Base-by-base conservation (phyloP, 2,329 filamentous ascomycete species). In the Talaromyces sp. region DNA sequence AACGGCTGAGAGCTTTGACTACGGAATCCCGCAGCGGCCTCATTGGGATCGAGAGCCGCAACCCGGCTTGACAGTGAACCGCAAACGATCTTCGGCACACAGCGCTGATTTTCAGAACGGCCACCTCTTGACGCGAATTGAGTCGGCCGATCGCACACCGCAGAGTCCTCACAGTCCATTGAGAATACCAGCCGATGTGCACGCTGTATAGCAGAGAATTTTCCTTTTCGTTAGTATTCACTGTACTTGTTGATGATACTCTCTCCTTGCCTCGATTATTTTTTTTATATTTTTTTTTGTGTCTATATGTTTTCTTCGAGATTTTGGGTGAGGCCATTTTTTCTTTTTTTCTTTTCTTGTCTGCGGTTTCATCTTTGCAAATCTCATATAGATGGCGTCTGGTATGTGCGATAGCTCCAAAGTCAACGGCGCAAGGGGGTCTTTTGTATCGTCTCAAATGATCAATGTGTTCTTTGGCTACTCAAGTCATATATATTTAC, bases 31-130 rank as follows among this genome's bases (percentile, higher is more conserved):
- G 13, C 79, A 82, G 55, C 84, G 86, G 67, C 83, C 86, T 63
- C 78, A 87, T 17, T 72, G 86, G 65, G 87, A 89, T 62, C 75
- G 71, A 50, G 72, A 55, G 38, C 56, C 75, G 10, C 83, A 82
- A 27, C 54, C 61, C 32, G 57, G 57, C 26, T 88, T 87, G 6
- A 96, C 91, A n/a, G 96, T 90, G 72, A 93, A 98, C 70, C 86
- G 93, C 59, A 86, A 96, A 68, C 84, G 93, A 55, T 86, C 87
- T 64, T 96, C 91, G 0, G 93, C 96, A 85, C 95, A 86, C 41
- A 95, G 88, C 73, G 89, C 87, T 68, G 95, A 98, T 69, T 96
- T 97, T 70, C 96, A 93, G 0, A 93, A 90, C 29, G 93, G 93
- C 14, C 91, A 91, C 41, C 87, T 93, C 71, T 78, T 99, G 66